Evolutionary conservation across 768 basidiomycete genomes (phyloP), one percentile per base, ranked within the genome.

Genomic region (Auriculariales sp.): DNA sequence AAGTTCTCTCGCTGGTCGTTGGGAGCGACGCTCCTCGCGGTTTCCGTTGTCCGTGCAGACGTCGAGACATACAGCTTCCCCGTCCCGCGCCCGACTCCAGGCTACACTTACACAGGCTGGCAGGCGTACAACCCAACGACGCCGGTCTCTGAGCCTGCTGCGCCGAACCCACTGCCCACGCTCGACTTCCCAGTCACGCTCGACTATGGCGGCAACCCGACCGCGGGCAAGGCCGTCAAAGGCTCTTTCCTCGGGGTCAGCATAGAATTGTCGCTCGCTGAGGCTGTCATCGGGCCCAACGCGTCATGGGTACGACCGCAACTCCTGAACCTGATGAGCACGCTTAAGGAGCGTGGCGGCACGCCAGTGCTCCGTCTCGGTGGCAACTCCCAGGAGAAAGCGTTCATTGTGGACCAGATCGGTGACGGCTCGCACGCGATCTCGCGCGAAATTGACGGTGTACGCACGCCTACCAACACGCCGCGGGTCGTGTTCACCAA

Each of bases 161-260:
- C 27, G 5, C 39, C 39, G 4, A 25, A 19, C 19, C 17, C 39
- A 25, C 14, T 15, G 7, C 39, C 39, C 9, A 19, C 39, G 39
- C 39, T 44, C 14, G 39, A 44, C 39, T 44, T 44, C 39, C 12
- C 12, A 11, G 27, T 44, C 39, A 24, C 22, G 5, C 39, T 15
- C 17, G 39, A 44, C 22, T 10, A 19, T 9, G 31, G 31, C 11
- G 49, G 49, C 11, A 50, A 42, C 36, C 28, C 36, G 15, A n/a
- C 17, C 24, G 48, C 62, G 31, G 70, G 70, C 2, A 70, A 72
- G 45, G 60, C 61, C 2, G 66, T 70, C 48, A 58, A 62, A 22
- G 79, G 77, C 19, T 70, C 75, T n/a, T 73, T 72, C 34, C 60
- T 78, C 47, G 80, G 80, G 0, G 80, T 81, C 55, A 73, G 71